Evolutionary conservation across 2,329 filamentous ascomycete genomes (phyloP).

Genomic region (Fusarium fujikuroi): DNA sequence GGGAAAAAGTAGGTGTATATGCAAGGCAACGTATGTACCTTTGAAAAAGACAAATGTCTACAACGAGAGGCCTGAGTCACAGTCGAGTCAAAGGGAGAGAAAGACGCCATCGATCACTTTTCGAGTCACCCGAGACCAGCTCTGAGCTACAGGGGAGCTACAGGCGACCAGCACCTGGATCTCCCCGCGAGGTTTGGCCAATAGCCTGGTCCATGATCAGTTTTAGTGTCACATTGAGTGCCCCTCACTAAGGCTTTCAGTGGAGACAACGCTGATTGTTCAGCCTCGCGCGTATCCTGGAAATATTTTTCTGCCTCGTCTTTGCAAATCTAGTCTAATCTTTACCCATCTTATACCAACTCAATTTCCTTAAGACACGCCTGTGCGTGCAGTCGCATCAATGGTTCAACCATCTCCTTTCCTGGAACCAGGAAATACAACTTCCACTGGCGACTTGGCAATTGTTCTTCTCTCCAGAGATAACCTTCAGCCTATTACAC

Average conservation of each 20-base stretch:
- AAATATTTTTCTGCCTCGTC: conserved; percentile 39
- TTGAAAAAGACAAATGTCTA: conserved; percentile 34
- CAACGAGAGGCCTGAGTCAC: conserved; percentile 35
- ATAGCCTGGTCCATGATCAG: conserved; percentile 27
- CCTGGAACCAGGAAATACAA: conserved; percentile 72
- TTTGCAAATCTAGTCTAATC: conserved; percentile 3
- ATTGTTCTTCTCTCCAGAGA: conserved; percentile 92
- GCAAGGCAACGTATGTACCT: conserved; percentile 5
- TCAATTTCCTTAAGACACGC: neutral
- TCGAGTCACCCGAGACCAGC: conserved; percentile 15
- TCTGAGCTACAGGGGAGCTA: conserved; percentile 27
- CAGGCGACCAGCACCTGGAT: neutral
- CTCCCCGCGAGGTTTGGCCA: conserved; percentile 14
- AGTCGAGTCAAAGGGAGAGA: conserved; percentile 35
- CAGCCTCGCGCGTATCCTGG: conserved; percentile 32
- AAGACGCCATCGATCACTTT: conserved; percentile 35
- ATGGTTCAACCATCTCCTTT: conserved; percentile 76
- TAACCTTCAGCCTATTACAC: conserved; percentile 79
- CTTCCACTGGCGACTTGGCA: conserved; percentile 75
- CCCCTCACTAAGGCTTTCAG: conserved; percentile 36
- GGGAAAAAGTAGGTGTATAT: conserved; percentile 28
- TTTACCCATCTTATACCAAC: neutral
- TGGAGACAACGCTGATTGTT: conserved; percentile 27
- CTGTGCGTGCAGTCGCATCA: conserved; percentile 16
- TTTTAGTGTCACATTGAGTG: conserved; percentile 19